Base-by-base conservation (phyloP, 306 rosid genomes). In the Notholithocarpus densiflorus region DNA sequence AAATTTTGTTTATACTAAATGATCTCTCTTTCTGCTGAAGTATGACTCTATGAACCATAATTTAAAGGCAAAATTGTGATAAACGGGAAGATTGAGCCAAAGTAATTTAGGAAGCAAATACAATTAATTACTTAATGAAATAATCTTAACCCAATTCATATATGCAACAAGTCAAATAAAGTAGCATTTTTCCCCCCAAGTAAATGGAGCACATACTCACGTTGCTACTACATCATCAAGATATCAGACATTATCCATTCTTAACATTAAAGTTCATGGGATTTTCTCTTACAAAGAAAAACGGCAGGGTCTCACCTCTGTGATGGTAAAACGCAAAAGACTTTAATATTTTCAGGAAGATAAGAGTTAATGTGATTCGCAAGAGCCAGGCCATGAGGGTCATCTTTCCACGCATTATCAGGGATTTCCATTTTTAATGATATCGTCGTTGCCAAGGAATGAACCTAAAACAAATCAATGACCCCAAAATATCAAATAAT, bases 351-450 rank as follows among this genome's bases (percentile, higher is more conserved):
- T 12, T 19, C 18, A 75, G 98, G 97, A 89, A 95, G 97, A 87
- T 87, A 76, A 77, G 81, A 78, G 79, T 95, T 95, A 73, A 93
- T 83, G 77, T 74, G 64, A 82, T 84, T 77, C 20, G 91, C 96
- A 59, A 93, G 93, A 73, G 68, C 82, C 84, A 90, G 79, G 74
- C 97, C 97, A 87, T 68, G 64, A 69, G 96, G 97, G 80, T 95
- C 97, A 56, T 43, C 89, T 15, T 75, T 84, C 99, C 98, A 95
- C 2, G 93, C 84, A 75, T 81, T 82, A 23, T 81, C 91, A 11
- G 94, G 97, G 65, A 95, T 86, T 87, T 95, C 99, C 98, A 95
- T 90, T 88, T 95, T 95, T 78, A 95, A 87, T 51, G 98, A 83
- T 82, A 93, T 87, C 64, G 87, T 86, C 8, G 97, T 90, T 1